These are phyloP conservation scores for Trametopsis cervina DNA, from an alignment of 768 basidiomycete genomes.

Conservation along the genomic window DNA sequence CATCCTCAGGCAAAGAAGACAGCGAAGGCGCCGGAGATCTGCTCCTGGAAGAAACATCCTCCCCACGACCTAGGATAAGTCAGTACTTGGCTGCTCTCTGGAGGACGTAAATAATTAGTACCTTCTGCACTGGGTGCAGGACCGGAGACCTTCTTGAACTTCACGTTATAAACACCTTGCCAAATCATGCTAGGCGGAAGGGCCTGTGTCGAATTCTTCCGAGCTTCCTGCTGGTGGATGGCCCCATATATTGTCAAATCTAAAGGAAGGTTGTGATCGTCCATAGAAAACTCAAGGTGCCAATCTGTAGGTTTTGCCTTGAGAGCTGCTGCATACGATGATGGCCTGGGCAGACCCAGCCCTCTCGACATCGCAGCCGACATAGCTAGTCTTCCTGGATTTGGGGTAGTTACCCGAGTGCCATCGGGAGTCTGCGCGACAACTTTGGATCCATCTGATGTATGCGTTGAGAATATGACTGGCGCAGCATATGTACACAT, in stretches of 20 bases:
- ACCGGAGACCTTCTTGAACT: slow-evolving; percentile 88
- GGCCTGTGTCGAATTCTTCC: slow-evolving; percentile 57
- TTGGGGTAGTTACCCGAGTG: slow-evolving; percentile 88
- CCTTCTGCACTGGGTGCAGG: slow-evolving; percentile 61
- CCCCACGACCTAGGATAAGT: slow-evolving; percentile 26
- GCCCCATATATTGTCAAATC: slow-evolving; percentile 96
- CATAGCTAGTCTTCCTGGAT: slow-evolving; percentile 36
- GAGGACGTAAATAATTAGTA: slow-evolving; percentile 20
- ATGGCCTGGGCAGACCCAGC: slow-evolving; percentile 24
- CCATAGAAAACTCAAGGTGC: slow-evolving; percentile 96
- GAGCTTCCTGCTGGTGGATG: slow-evolving; percentile 84
- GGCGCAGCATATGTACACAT: slow-evolving; percentile 11
- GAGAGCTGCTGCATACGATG: slow-evolving; percentile 90
- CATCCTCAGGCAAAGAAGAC: slow-evolving; percentile 77
- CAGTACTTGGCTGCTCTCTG: background rate
- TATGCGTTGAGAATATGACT: background rate
- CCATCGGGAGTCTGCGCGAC: slow-evolving; percentile 97
- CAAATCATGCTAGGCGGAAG: slow-evolving; percentile 70
- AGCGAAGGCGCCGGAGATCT: slow-evolving; percentile 62
- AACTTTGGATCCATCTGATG: slow-evolving; percentile 80
- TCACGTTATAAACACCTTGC: slow-evolving; percentile 87
- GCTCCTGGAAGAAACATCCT: slow-evolving; percentile 41
- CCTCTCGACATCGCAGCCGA: background rate
- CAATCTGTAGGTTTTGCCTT: slow-evolving; percentile 92
- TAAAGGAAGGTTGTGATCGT: slow-evolving; percentile 74